These are phyloP conservation scores for Verticillium zaregamsianum DNA, from an alignment of 2,329 filamentous ascomycete genomes.

Conservation along the genomic window DNA sequence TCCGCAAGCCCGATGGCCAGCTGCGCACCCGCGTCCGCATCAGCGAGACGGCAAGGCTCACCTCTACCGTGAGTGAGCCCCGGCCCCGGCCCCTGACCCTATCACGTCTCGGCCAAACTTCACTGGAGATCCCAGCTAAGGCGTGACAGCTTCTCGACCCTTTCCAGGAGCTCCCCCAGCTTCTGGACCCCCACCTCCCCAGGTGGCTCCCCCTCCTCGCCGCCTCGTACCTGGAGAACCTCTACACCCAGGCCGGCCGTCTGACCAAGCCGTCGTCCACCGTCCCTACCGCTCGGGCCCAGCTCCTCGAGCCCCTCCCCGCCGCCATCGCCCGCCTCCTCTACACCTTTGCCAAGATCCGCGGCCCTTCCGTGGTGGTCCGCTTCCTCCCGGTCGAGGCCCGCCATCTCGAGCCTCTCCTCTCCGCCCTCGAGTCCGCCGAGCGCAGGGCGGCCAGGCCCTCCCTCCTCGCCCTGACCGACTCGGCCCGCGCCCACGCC, in stretches of 20 bases:
- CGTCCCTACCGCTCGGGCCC: constrained; percentile 25
- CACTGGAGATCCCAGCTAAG: background rate
- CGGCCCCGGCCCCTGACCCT: background rate
- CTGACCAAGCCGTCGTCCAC: constrained; percentile 15
- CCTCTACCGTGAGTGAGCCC: constrained; percentile 33
- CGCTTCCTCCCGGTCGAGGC: constrained; percentile 90
- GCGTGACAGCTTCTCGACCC: constrained; percentile 61
- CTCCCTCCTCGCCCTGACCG: constrained; percentile 3
- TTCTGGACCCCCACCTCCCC: constrained; percentile 80
- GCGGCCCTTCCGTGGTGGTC: constrained; percentile 88
- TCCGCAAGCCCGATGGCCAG: constrained; percentile 46
- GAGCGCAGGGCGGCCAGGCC: constrained; percentile 24
- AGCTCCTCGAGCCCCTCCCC: constrained; percentile 52
- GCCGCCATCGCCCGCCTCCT: constrained; percentile 74
- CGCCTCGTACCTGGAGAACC: constrained; percentile 67
- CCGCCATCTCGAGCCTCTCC: constrained; percentile 74
- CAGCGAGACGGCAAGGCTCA: constrained; percentile 44
- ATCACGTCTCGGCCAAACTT: background rate
- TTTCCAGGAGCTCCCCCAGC: constrained; percentile 93
- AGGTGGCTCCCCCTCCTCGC: constrained; percentile 71
- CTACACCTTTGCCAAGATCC: constrained; percentile 90
- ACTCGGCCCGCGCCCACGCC: constrained; percentile 1
- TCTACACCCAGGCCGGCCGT: constrained; percentile 39
- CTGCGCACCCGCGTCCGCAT: constrained; percentile 46
- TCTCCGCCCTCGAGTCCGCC: constrained; percentile 66